Conservation (phyloP, 345 rosid species). For the Gossypium turneri region DNA sequence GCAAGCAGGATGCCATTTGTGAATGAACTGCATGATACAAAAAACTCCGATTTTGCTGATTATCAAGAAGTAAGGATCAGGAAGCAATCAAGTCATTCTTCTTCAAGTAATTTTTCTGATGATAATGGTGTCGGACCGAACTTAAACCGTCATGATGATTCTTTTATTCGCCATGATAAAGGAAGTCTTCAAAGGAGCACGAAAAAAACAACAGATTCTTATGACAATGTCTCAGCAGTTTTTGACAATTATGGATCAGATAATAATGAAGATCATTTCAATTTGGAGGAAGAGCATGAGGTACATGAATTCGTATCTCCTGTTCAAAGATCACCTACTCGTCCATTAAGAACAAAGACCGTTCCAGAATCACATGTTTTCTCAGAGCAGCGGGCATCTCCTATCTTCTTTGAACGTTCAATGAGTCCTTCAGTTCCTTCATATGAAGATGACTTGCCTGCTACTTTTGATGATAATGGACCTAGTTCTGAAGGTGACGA, state of each 20-base stretch:
- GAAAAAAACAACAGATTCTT: conserved; percentile 26
- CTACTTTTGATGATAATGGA: conserved; percentile 56
- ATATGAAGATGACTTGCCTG: conserved; percentile 38
- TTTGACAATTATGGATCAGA: conserved; percentile 74
- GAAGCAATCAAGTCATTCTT: conserved; percentile 41
- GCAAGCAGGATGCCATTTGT: conserved; percentile 27
- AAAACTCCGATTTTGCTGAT: conserved; percentile 20
- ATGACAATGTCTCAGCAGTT: conserved; percentile 34
- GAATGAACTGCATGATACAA: conserved; percentile 18
- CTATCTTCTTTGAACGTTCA: conserved; percentile 38
- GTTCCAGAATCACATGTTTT: no score
- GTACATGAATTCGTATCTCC: conserved; percentile 33
- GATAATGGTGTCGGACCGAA: conserved; percentile 27
- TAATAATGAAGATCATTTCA: conserved; percentile 41
- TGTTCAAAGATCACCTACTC: conserved; percentile 33
- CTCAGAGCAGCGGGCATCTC: conserved; percentile 24
- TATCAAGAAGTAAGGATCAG: conserved; percentile 25
- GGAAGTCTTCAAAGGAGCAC: conserved; percentile 34
- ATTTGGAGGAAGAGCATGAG: conserved; percentile 28
- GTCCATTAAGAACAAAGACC: conserved; percentile 21
- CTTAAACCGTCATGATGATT: conserved; percentile 32
- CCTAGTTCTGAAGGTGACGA: conserved; percentile 55
- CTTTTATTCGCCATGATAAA: conserved; percentile 37
- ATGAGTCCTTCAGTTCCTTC: conserved; percentile 36
- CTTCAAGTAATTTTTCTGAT: conserved; percentile 33